Evolutionary conservation across 2,329 filamentous ascomycete species (phyloP), one percentile per base, ranked within the genome.

Genomic region (Lachnellula subtilissima): DNA sequence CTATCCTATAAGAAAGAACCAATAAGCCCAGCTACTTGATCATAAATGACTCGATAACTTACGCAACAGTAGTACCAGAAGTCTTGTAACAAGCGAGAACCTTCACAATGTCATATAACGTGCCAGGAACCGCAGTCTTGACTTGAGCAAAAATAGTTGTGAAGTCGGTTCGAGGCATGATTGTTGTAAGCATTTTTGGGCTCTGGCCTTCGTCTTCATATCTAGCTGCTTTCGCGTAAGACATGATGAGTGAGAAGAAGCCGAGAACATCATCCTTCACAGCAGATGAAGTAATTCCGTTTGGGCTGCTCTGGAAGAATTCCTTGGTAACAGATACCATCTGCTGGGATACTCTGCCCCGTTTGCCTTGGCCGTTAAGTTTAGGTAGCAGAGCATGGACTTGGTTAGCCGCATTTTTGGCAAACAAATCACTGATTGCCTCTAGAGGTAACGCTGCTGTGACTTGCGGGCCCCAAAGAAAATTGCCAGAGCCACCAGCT

Each of bases 81-180:
- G 48, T 51, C 48, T 55, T 55, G 22, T 57, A 48, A 17, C 55
- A 57, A 48, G 55, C 55, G 42, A 57, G 51, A 15, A 40, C 19
- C 15, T 54, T 53, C 22, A 51, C 53, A 12, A 57, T 15, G 22
- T 40, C 28, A n/a, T 53, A 57, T n/a, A 57, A 51, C 32, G 39
- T 17, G 14, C 42, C 39, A 42, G 39, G n/a, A 23, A 54, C 28
- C 19, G 53, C 53, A n/a, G 51, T 50, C 28, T 35, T 51, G 39
- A 57, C 55, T 52, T 57, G 55, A 17, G 40, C 14, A 54, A 35
- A 54, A 40, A 54, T 57, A 2, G 51, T 57, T 40, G 54, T 54
- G 25, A 57, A 57, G 39, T 57, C 55, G 2, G 52, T 57, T 49
- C 55, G 55, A 37, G 55, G 55, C 55, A 57, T 57, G 43, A 57